Evolutionary conservation across 2,329 filamentous ascomycete genomes (phyloP).

Genomic region (Sporothrix dimorphospora): DNA sequence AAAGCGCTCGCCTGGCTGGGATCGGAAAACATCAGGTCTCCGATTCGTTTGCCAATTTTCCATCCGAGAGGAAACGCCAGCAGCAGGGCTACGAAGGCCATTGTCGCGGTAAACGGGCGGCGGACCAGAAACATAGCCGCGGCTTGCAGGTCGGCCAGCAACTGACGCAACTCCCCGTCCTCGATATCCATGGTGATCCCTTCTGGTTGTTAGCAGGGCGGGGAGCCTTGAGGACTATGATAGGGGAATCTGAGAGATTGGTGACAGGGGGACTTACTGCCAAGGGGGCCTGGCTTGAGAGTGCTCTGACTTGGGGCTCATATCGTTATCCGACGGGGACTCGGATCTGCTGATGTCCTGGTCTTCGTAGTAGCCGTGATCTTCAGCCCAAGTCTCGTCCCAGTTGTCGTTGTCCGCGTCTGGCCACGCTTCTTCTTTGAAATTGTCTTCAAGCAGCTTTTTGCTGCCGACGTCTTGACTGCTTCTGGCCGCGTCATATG

Average conservation of each 20-base stretch:
- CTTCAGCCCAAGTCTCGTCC: not conserved
- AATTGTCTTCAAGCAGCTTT: not conserved
- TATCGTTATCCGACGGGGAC: not conserved
- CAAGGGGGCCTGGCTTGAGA: not conserved
- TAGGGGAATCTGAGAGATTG: not conserved
- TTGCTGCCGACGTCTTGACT: not conserved
- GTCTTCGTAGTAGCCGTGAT: not conserved
- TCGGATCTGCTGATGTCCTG: not conserved
- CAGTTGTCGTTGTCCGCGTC: not conserved
- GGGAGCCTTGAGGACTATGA: not conserved
- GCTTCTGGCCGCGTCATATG: not conserved
- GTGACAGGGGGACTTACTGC: not conserved
- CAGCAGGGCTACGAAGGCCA: not conserved
- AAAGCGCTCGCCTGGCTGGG: too few relatives aligned
- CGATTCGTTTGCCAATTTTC: not conserved
- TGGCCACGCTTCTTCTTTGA: not conserved
- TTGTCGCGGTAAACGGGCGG: not conserved
- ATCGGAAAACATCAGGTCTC: not conserved
- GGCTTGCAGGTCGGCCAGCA: not conserved
- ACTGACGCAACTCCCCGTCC: not conserved
- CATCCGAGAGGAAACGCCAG: not conserved
- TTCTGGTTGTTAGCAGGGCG: not conserved
- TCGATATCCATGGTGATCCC: not conserved
- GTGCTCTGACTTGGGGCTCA: constrained; percentile 3
- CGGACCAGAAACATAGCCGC: not conserved